Evolutionary conservation across 208 protist species (phyloP), one percentile per base, ranked within the genome.

Genomic region (Acanthamoeba royreba): DNA sequence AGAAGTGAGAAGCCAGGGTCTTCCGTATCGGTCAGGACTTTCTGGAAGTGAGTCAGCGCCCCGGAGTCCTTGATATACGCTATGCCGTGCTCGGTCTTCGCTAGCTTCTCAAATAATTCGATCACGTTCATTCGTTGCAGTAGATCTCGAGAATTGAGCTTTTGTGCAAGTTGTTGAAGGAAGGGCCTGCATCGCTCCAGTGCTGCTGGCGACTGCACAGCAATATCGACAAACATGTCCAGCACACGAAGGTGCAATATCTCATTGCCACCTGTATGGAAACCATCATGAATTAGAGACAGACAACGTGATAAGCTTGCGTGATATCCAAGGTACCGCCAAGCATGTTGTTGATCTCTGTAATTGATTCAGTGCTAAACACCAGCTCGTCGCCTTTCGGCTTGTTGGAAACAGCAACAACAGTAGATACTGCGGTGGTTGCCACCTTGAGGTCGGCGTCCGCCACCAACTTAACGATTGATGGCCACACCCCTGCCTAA

Each of bases 1-100:
- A 92, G 33, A 3, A 92, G 28, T 15, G 86, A 92, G 86, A 74
- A 45, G 40, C 43, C 35, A 7, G 86, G 86, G 81, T 88, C 81
- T 9, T 53, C 45, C 31, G 40, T 47, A 38, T 92, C 45, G 31
- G 86, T 52, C 31, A 92, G 58, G 42, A 92, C 9, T 13, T 22
- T 8, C 19, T 52, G 86, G n/a, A 92, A n/a, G 31, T 8, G 2
- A 5, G 35, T 38, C 38, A 74, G 1, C 7, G 31, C 86, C 25
- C 86, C 86, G 4, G 86, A 25, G 19, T 31, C 0, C 19, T 66
- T 7, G 1, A 92, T 11, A 25, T 92, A 92, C 33, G 38, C 55
- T 40, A 45, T 28, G 5, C 86, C 86, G n/a, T 66, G 49, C 25
- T 92, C 61, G 5, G 55, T 92, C 61, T 77, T 74, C 35, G 58